Evolutionary conservation across 2,329 filamentous ascomycete species (phyloP), one percentile per base, ranked within the genome.

Genomic region (Alternaria gansuensis): DNA sequence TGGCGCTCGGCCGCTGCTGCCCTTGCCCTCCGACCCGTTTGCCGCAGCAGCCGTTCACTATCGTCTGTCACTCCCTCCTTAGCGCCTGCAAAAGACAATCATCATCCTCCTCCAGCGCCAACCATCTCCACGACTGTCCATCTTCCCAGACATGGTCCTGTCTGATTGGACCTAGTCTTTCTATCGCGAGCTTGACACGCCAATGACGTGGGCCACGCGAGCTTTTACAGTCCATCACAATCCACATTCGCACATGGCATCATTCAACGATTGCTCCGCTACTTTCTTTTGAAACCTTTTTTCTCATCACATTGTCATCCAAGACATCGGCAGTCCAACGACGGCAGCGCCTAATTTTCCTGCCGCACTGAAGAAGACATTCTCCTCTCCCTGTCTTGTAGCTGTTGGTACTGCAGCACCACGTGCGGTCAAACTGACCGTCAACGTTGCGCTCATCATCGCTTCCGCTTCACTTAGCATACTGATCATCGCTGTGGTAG

Each of bases 21-120:
- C 55, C 55, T 58, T 54, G 55, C 55, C 40, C 54, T 51, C 59
- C 60, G 57, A 54, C 53, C 37, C 40, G 46, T 63, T 63, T 60
- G 57, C 60, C 60, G 57, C 57, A 54, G 53, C 50, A 59, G 58
- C 59, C 52, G 55, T 59, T 45, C 46, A 56, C 57, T 36, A 44
- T 40, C 45, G 17, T 45, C 51, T 37, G 23, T 53, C 56, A 44
- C 51, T 33, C 44, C 33, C 17, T 55, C 56, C 29, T 59, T 55
- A 55, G 56, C 51, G 51, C 51, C 51, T 34, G 51, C 56, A 26
- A 33, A 23, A 31, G 44, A 26, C n/a, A 37, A 31, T 54, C 56
- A 54, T 33, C 39, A 8, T 36, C 56, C 44, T 33, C 39, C 8
- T 36, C 56, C 44, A 51, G 51, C 44, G 26, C 56, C 56, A 55